phyloP scores from a whole-genome alignment of 1,284 basidiomycete species.

The Tausonia pullulans region DNA sequence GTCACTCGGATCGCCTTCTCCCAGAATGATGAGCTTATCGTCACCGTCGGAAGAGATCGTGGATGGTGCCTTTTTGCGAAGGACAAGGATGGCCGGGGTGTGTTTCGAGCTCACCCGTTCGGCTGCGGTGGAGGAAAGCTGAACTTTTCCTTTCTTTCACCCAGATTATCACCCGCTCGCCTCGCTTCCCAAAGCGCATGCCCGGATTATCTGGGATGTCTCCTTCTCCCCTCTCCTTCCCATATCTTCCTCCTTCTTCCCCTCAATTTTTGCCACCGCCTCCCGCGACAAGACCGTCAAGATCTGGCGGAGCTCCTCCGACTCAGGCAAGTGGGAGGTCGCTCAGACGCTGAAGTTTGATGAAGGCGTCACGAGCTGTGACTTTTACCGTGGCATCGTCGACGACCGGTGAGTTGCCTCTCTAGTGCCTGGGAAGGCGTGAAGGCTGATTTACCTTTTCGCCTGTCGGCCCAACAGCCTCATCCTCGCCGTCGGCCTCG shows the following conservation, averaged over 20 bases:
- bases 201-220: slow-evolving; percentile 91
- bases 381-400: slow-evolving; percentile 17
- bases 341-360: slow-evolving; percentile 29
- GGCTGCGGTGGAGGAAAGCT: not conserved
- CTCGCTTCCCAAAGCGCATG: slow-evolving; percentile 62
- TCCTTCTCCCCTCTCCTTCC: slow-evolving; percentile 38
- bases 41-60: slow-evolving; percentile 83
- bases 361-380: slow-evolving; percentile 34
- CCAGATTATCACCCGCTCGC: slow-evolving; percentile 51
- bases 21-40: slow-evolving; percentile 60
- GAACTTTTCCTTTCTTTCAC: not conserved
- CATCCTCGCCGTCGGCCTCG: slow-evolving; percentile 35
- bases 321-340: slow-evolving; percentile 16
- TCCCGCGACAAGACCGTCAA: slow-evolving; percentile 84
- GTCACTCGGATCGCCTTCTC: slow-evolving; percentile 85
- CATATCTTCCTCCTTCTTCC: not conserved
- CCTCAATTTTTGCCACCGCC: slow-evolving; percentile 68
- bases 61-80: slow-evolving; percentile 75
- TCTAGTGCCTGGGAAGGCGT: not conserved
- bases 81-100: slow-evolving; percentile 28
- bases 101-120: slow-evolving; percentile 26
- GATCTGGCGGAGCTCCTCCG: slow-evolving; percentile 23
- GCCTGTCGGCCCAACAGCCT: slow-evolving; percentile 12
- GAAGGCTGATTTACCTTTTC: not conserved
- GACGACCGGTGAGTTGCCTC: slow-evolving; percentile 12